Evolutionary conservation across 2,329 filamentous ascomycete genomes (phyloP), one percentile per base, ranked within the genome.

Genomic region (Penicillium occitanis): DNA sequence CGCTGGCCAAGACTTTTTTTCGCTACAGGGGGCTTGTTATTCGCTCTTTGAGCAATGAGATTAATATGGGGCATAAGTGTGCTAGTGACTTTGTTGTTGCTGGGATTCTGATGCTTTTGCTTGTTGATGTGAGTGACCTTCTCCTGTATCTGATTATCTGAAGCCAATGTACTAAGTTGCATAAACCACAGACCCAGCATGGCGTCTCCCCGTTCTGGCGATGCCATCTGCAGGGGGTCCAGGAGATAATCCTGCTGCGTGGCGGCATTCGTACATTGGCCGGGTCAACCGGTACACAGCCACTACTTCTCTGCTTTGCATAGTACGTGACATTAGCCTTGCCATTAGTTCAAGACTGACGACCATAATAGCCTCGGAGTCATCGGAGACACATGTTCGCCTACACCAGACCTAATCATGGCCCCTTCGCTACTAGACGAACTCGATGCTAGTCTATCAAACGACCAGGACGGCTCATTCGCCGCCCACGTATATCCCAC

Each of bases 321-420:
- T 71, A 68, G 74, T 76, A 72, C 33, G 71, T 72, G 22, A 6
- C 30, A 17, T 30, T n/a, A 8, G 28, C 14, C 14, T 11, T 28
- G 0, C 2, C 10, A 13, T 33, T 53, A 2, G 5, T 17, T 28
- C 1, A 30, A 33, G 22, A 51, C 69, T 72, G 61, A 73, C 40
- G 61, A 73, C 44, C 13, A 8, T 51, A 40, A 33, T 22, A 79
- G 78, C 63, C 63, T 73, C 35, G 69, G 73, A 0, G 72, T 78
- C 2, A 71, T 78, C 5, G 75, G 72, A 1, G 77, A 81, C 61
- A 80, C 78, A 2, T 76, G 78, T 2, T 76, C 73, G 1, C 77
- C 78, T 4, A 72, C 77, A 28, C 69, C 72, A 22, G 68, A 77
- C 51, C 69, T 80, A 17, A 37, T 70, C 7, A 72, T 72, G 44